phyloP scores from a whole-genome alignment of 495 filamentous ascomycete species.

The Parathielavia appendiculata region DNA sequence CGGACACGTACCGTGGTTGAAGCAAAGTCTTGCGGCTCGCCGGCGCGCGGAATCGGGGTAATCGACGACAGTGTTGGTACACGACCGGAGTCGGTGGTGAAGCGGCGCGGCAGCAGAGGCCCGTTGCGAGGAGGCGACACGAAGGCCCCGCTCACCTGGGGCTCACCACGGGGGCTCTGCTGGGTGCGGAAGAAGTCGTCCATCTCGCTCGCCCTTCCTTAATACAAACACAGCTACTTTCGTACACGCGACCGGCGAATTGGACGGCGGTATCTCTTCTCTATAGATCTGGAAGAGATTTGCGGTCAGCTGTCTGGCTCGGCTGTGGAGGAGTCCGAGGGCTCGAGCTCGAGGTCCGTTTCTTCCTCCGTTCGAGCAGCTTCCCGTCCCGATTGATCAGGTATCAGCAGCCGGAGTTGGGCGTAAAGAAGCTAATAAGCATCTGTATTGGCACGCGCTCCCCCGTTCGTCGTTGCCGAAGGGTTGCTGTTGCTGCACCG shows the following conservation, averaged over 20 bases:
- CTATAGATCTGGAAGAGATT: slow-evolving; percentile 24
- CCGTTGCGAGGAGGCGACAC: slow-evolving; percentile 63
- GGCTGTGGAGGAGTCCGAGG: slow-evolving; percentile 8
- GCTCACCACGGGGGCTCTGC: slow-evolving; percentile 65
- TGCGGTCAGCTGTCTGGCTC: slow-evolving; percentile 13
- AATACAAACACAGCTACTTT: slow-evolving; percentile 34
- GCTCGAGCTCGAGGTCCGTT: neutral
- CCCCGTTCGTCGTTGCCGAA: neutral
- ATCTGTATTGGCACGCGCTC: neutral
- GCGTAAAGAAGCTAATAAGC: neutral
- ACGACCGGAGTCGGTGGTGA: slow-evolving; percentile 87
- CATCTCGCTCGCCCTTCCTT: slow-evolving; percentile 60
- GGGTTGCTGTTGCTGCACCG: neutral
- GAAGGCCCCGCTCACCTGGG: slow-evolving; percentile 60
- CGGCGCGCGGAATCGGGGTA: slow-evolving; percentile 40
- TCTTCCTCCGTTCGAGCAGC: no score
- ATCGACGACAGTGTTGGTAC: slow-evolving; percentile 75
- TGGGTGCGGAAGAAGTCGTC: slow-evolving; percentile 64
- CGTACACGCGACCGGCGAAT: slow-evolving; percentile 43
- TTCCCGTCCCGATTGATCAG: neutral
- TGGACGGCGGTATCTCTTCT: slow-evolving; percentile 28
- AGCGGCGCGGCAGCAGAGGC: slow-evolving; percentile 72
- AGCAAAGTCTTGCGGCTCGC: slow-evolving; percentile 43
- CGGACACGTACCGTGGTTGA: slow-evolving; percentile 37
- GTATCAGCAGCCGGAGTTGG: neutral